phyloP scores from a whole-genome alignment of 2,329 filamentous ascomycete species.

The Venturia nashicola region DNA sequence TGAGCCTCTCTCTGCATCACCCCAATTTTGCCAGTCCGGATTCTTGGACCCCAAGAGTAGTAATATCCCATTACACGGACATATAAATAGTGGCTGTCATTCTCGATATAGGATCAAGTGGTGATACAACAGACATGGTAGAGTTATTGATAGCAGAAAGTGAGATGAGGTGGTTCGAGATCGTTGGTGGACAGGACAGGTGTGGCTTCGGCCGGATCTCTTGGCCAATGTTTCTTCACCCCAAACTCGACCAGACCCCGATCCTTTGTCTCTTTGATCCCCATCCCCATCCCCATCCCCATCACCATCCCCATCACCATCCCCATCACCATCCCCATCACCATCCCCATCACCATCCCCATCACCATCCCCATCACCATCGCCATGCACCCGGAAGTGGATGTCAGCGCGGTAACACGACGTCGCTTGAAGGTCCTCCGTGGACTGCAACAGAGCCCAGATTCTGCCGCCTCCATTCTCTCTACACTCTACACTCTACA shows the following conservation, averaged over 20 bases:
- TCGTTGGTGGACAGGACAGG: neutral
- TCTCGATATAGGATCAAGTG: neutral
- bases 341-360: too few species aligned
- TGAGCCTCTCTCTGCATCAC: neutral
- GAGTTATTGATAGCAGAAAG: neutral
- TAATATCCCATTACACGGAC: too few species aligned
- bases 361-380: neutral
- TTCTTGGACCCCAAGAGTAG: too few species aligned
- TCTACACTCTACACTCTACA: too few species aligned
- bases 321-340: too few species aligned
- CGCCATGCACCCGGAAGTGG: neutral
- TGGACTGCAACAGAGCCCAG: neutral
- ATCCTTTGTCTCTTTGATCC: neutral
- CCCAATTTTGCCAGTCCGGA: neutral
- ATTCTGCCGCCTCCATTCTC: too few species aligned
- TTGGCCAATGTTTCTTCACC: neutral
- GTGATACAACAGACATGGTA: neutral
- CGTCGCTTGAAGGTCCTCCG: neutral
- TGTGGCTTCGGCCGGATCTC: neutral
- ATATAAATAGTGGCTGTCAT: neutral
- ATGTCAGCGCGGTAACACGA: neutral
- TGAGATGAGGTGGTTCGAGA: neutral
- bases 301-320: neutral
- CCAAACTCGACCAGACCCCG: neutral
- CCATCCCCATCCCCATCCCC: neutral